Base-by-base conservation (phyloP, 2,329 filamentous ascomycete genomes). In the Atkinsonella hypoxylon region DNA sequence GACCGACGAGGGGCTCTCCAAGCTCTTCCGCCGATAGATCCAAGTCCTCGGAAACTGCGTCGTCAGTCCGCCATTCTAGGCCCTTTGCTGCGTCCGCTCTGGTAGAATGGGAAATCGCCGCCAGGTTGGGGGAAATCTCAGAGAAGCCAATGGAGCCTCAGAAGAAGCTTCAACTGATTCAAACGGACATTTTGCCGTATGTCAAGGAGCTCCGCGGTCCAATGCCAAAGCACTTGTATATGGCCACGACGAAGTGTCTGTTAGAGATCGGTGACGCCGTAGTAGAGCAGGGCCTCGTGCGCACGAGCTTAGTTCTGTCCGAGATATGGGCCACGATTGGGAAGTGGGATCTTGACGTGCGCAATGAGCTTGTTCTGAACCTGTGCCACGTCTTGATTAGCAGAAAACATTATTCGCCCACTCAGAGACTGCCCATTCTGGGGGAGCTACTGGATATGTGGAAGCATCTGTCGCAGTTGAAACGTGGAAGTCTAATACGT, bases 401-500 rank as follows among this genome's bases (percentile, higher is more conserved):
- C n/a, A n/a, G 40, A 4, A 55, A 57, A 39, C 52, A 58, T 30
- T 32, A 52, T 3, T 49, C 49, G 7, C 30, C n/a, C n/a, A n/a
- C 43, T 2, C 40, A 54, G 6, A 58, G 61, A 22, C 51, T 46
- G 1, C 47, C 32, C 42, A 20, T 65, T 17, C 45, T 63, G 40
- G 49, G 58, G 0, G 64, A 69, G 53, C 56, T 69, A 4, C 39
- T 67, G 31, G 58, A 59, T 12, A 51, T 69, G 48, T 70, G 68
- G 68, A 62, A 63, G 55, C 64, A 67, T 50, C 52, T 69, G 13
- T 67, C 68, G 1, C 63, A 65, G 47, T 54, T 69, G 39, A 61
- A 57, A 41, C 60, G 67, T 11, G 52, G 47, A 5, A 59, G 61
- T n/a, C 62, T 65, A 41, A 32, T 50, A 7, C n/a, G 31, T 6